Conservation (phyloP, 2,329 filamentous ascomycete species). For the Tolypocladium cylindrosporum region DNA sequence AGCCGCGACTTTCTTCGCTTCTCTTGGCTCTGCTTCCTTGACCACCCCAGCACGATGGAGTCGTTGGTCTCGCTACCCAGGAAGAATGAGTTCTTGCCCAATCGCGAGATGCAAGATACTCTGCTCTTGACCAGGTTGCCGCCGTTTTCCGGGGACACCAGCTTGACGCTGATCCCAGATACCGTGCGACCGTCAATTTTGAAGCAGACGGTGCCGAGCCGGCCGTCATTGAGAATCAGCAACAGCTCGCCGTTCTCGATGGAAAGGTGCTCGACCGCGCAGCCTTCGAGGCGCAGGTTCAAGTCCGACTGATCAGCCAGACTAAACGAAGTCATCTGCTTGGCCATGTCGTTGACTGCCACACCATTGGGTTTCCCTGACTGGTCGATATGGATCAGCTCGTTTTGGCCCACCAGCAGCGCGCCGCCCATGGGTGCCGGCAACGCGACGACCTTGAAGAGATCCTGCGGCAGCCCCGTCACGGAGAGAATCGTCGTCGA, state of each 20-base stretch:
- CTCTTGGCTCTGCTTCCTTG: constrained; percentile 51
- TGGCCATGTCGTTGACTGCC: constrained; percentile 84
- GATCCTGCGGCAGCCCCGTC: constrained; percentile 72
- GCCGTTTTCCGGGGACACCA: constrained; percentile 52
- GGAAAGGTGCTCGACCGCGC: constrained; percentile 65
- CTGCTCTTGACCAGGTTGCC: constrained; percentile 50
- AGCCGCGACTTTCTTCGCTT: constrained; percentile 55
- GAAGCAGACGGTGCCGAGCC: constrained; percentile 68
- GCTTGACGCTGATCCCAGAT: constrained; percentile 68
- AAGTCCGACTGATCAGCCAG: constrained; percentile 80
- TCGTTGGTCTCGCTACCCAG: constrained; percentile 78
- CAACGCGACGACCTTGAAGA: constrained; percentile 72
- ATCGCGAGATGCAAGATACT: constrained; percentile 58
- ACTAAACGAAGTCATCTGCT: constrained; percentile 70
- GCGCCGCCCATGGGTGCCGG: constrained; percentile 83
- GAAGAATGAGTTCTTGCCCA: constrained; percentile 66
- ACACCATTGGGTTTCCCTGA: constrained; percentile 88
- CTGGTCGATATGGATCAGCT: constrained; percentile 92
- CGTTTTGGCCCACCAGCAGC: constrained; percentile 76
- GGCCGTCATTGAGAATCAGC: constrained; percentile 68
- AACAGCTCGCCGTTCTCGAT: constrained; percentile 73
- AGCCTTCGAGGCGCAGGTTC: constrained; percentile 70
- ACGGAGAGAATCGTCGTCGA: constrained; percentile 90
- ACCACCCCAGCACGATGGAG: constrained; percentile 74
- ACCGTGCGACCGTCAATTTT: constrained; percentile 84